These are phyloP conservation scores for Podila epicladia DNA, from an alignment of 192 early-diverging fungal genomes.

Conservation along the genomic window DNA sequence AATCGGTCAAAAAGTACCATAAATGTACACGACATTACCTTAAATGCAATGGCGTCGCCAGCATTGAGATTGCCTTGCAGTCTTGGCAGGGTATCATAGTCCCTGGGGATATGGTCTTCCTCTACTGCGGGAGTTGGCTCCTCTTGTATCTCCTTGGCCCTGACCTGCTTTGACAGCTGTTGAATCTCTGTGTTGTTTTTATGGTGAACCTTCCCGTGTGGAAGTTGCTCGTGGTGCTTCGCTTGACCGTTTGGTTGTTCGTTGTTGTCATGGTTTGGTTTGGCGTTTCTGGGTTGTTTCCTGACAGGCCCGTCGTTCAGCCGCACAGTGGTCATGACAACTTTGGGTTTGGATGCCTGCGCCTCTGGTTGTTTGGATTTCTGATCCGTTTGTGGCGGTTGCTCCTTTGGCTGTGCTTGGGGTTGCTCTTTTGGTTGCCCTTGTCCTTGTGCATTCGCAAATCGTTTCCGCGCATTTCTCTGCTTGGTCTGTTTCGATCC, in stretches of 20 bases:
- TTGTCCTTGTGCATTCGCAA: not conserved
- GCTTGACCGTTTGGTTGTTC: not conserved
- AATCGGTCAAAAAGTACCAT: not conserved
- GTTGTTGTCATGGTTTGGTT: not conserved
- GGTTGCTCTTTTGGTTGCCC: not conserved
- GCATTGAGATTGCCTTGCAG: not conserved
- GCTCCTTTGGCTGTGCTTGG: not conserved
- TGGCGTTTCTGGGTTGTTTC: no score
- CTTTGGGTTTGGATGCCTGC: slow-evolving; percentile 8
- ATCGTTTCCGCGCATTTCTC: not conserved
- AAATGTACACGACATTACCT: not conserved
- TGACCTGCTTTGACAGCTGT: not conserved
- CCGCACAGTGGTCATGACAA: slow-evolving; percentile 32
- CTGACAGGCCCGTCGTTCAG: slow-evolving; percentile 9
- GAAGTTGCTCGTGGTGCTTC: not conserved
- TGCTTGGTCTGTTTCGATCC: not conserved
- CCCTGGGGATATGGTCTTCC: not conserved
- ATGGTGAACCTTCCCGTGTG: not conserved
- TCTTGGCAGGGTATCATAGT: slow-evolving; percentile 1
- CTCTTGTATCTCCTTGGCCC: not conserved
- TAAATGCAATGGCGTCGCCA: not conserved
- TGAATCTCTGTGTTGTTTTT: not conserved
- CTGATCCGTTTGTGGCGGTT: not conserved
- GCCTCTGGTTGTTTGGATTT: not conserved
- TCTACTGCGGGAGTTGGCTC: not conserved